Base-by-base conservation (phyloP, 2,329 filamentous ascomycete genomes). In the Dryadomyces quercus-mongolicae region DNA sequence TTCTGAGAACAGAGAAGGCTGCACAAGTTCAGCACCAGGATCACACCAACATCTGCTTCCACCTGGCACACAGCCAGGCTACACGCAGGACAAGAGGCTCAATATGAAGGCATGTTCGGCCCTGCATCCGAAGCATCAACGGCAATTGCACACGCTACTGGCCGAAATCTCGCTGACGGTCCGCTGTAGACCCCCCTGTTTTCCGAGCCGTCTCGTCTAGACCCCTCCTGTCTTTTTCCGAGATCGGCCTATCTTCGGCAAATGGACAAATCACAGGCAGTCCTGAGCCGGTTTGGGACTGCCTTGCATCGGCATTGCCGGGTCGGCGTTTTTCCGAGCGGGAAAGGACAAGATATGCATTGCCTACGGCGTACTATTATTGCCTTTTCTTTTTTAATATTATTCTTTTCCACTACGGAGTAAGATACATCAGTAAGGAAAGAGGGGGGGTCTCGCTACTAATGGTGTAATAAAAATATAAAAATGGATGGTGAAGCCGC, bases 161-260 rank as follows among this genome's bases (percentile, higher is more conserved):
- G 36, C 15, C 36, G 36, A 16, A 40, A 40, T 40, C 36, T 40
- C 15, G 10, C 10, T 40, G 36, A 40, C 36, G 36, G 36, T 16
- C 10, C 15, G 36, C 36, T 31, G 25, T 31, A 31, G 25, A 31
- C 25, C 25, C 25, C 25, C 25, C 25, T 31, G 36, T 40, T 40
- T 40, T 16, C 36, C 36, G 36, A 40, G 10, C 10, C 36, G 36
- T 16, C 42, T 16, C 18, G 8, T 20, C 16, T 16, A 10, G 20
- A 21, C 48, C 53, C 53, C 53, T 40, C 48, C 31, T 36, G 16
- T 20, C 31, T 40, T 25, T 50, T 25, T 25, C 54, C 54, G 50
- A 52, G 20, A 25, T 55, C 54, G 54, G 49, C 49, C 36, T 18
- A 25, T 52, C 54, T 52, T 52, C 54, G 54, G 54, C 49, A 55